Evolutionary conservation across 495 filamentous ascomycete genomes (phyloP), one percentile per base, ranked within the genome.

Genomic region (Hypoxylon trugodes): DNA sequence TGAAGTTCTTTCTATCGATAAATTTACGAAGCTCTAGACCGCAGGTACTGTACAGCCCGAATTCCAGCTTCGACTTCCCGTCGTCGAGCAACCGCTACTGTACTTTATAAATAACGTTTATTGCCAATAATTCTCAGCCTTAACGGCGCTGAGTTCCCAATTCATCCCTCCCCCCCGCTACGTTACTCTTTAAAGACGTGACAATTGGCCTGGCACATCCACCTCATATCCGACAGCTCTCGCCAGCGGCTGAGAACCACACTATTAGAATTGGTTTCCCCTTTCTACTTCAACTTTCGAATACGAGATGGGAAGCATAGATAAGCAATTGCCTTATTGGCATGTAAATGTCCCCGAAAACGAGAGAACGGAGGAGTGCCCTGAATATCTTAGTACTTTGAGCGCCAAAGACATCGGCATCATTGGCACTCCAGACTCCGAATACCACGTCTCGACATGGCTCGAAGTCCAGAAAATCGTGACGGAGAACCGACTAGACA

Each of bases 261-360:
- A 12, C 26, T 12, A 25, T 19, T 32, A 32, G 7, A 18, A 25
- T 19, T 2, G 19, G 9, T 5, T 37, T 24, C 22, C 15, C 24
- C 12, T 51, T 19, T 2, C 19, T 1, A 49, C 25, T 4, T 47
- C 37, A 6, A 47, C 4, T 0, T 19, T 13, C 6, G 28, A 21
- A 26, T n/a, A 33, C 63, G 24, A 45, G 32, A 76, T 73, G 71
- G 74, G 71, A 41, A 70, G 70, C 25, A 16, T 59, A 2, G 19
- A 40, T 5, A 24, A 54, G 21, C 69, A n/a, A n/a, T n/a, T 88
- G 13, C 89, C 90, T 1, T 96, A 88, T 78, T 96, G 90, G 91
- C 85, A 90, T 36, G 80, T 91, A 62, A 96, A 96, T 72, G 74
- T 95, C 12, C 88, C 89, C 3, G 76, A 72, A 13, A 65, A 76